These are phyloP conservation scores for Plasmodium relictum DNA, from an alignment of 169 alveolate genomes.

Conservation along the genomic window DNA sequence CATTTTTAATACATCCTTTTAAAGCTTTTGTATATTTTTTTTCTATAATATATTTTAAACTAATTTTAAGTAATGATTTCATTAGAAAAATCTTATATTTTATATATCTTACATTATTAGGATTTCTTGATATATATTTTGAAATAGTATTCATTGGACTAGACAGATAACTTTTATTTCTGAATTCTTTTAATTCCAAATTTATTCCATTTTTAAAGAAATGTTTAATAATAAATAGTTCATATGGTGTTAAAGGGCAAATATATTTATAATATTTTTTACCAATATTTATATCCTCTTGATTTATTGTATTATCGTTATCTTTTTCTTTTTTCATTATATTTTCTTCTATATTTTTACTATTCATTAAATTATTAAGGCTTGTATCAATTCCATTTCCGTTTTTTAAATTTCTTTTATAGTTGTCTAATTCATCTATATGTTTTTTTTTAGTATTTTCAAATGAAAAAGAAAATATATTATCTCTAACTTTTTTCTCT, in stretches of 20 bases:
- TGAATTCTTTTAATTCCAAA: constrained; percentile 38
- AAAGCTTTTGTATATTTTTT: constrained; percentile 52
- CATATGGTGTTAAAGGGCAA: constrained; percentile 68
- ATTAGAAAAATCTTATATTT: constrained; percentile 50
- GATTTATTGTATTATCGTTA: neutral
- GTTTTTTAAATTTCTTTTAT: too few species aligned
- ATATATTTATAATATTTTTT: constrained; percentile 24
- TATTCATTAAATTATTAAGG: too few species aligned
- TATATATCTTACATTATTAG: constrained; percentile 36
- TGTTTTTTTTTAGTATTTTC: too few species aligned
- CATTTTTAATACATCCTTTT: constrained; percentile 47
- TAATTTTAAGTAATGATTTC: constrained; percentile 25
- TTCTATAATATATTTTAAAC: constrained; percentile 36
- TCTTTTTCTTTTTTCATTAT: neutral
- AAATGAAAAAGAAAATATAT: neutral
- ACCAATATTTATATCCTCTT: constrained; percentile 38
- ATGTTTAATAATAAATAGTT: constrained; percentile 22
- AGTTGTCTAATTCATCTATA: too few species aligned
- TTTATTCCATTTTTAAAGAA: constrained; percentile 52
- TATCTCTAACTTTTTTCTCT: neutral
- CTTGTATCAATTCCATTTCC: too few species aligned
- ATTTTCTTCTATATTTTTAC: too few species aligned
- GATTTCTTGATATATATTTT: constrained; percentile 19
- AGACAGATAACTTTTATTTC: constrained; percentile 12
- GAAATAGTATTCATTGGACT: neutral